A percentile compares a stretch with the other conserved stretches of the same genome.
Evolutionary conservation across 768 basidiomycete genomes (phyloP).

Genomic region (Steccherinum ochraceum): DNA sequence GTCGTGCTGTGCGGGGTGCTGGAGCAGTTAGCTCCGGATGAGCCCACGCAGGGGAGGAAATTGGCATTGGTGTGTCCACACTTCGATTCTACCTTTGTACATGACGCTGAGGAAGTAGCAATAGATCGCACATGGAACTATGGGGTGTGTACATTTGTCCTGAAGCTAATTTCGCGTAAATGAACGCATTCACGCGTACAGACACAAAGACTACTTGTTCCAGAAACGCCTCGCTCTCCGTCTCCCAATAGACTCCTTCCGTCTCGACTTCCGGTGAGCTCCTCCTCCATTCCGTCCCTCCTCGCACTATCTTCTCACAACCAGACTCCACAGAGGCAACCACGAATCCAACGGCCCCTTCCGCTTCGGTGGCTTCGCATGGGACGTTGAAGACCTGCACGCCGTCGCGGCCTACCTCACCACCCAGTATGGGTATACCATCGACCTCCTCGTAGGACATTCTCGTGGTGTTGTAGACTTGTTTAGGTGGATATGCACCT

Average conservation of each 20-base stretch:
- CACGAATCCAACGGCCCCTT: conserved; percentile 70
- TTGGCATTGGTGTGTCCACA: conserved; percentile 65
- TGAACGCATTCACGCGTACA: conserved; percentile 21
- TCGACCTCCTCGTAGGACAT: conserved; percentile 71
- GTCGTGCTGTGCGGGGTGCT: conserved; percentile 36
- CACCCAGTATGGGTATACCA: conserved; percentile 51
- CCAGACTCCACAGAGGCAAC: conserved; percentile 59
- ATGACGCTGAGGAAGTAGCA: too few species aligned
- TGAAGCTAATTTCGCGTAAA: background rate
- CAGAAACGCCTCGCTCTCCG: conserved; percentile 62
- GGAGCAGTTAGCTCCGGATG: conserved; percentile 50
- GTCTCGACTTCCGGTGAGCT: conserved; percentile 79
- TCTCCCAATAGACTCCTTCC: conserved; percentile 73
- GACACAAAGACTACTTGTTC: conserved; percentile 84
- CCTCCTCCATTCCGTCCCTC: too few species aligned
- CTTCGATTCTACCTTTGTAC: too few species aligned
- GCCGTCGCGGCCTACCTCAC: conserved; percentile 60
- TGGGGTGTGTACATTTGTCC: conserved; percentile 56
- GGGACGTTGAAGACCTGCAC: conserved; percentile 62
- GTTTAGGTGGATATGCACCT: conserved; percentile 63
- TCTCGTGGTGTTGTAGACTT: conserved; percentile 69
- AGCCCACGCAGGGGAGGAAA: conserved; percentile 49
- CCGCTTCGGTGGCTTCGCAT: conserved; percentile 50
- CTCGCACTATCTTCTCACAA: too few species aligned
- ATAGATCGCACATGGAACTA: conserved; percentile 75